Percentiles rank a stretch among this genome's conserved stretches.
These are phyloP conservation scores for Aspergillus saccharolyticus DNA, from an alignment of 495 filamentous ascomycete species.

Conservation along the genomic window DNA sequence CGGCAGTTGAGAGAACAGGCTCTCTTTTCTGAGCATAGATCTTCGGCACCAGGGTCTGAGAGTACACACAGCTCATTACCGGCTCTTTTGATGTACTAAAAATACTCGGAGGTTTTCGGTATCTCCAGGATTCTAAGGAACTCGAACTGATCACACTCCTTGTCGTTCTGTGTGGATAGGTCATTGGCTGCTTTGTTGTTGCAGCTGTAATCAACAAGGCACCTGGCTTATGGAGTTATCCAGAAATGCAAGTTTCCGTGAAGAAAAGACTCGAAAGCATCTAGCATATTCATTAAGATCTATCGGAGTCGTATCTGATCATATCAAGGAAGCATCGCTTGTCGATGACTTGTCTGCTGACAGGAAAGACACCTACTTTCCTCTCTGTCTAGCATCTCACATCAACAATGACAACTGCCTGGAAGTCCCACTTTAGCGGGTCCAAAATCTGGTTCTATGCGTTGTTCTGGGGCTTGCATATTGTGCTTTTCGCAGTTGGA, in stretches of 20 bases:
- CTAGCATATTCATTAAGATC: background rate
- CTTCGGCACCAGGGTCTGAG: background rate
- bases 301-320: background rate
- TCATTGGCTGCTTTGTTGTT: background rate
- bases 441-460: conserved; percentile 74
- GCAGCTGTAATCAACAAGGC: background rate
- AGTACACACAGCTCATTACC: background rate
- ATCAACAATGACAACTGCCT: conserved; percentile 16
- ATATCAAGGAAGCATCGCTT: conserved; percentile 19
- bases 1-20: background rate
- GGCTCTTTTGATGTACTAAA: background rate
- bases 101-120: background rate
- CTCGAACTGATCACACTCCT: background rate
- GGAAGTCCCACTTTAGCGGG: conserved; percentile 56
- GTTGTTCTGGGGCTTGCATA: conserved; percentile 80
- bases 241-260: background rate
- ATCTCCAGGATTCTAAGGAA: background rate
- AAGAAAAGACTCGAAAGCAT: background rate
- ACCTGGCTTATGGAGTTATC: background rate
- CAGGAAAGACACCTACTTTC: conserved; percentile 7
- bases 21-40: background rate
- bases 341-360: conserved; percentile 15
- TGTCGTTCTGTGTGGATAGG: background rate
- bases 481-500: conserved; percentile 76
- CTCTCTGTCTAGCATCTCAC: conserved; percentile 1